phyloP scores from a whole-genome alignment of 2,329 filamentous ascomycete genomes.

The Ascosphaera pollenicola region DNA sequence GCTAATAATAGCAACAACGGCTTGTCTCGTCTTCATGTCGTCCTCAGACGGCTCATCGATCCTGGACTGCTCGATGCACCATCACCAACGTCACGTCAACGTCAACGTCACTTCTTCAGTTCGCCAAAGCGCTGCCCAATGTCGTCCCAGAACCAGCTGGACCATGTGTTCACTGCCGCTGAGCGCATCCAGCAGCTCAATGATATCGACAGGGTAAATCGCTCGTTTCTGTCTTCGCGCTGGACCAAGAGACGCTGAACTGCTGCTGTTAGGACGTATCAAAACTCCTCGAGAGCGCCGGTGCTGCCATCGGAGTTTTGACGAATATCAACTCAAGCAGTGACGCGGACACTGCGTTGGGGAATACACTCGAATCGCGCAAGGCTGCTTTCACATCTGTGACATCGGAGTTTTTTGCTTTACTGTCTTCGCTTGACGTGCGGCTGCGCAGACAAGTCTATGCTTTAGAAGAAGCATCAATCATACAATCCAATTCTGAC shows the following conservation, averaged over 20 bases:
- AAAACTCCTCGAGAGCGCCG: constrained; percentile 34
- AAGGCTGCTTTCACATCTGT: constrained; percentile 36
- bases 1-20: background rate
- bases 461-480: constrained; percentile 60
- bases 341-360: constrained; percentile 11
- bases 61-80: too few species aligned
- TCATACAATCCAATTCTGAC: constrained; percentile 32
- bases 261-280: constrained; percentile 26
- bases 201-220: constrained; percentile 47
- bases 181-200: constrained; percentile 65
- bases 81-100: too few species aligned
- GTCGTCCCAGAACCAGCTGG: constrained; percentile 7
- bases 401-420: constrained; percentile 41
- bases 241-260: too few species aligned
- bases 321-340: constrained; percentile 22
- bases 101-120: too few species aligned
- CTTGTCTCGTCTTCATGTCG: constrained; percentile 1
- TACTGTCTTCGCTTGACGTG: constrained; percentile 53
- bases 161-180: constrained; percentile 38
- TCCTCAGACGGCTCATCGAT: background rate
- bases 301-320: constrained; percentile 40
- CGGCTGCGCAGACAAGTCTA: constrained; percentile 53
- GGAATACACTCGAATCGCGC: constrained; percentile 29
- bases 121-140: too few species aligned
- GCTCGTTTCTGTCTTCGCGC: constrained; percentile 8